phyloP scores from a whole-genome alignment of 78 protist genomes.

The Dictyostelium purpureum region DNA sequence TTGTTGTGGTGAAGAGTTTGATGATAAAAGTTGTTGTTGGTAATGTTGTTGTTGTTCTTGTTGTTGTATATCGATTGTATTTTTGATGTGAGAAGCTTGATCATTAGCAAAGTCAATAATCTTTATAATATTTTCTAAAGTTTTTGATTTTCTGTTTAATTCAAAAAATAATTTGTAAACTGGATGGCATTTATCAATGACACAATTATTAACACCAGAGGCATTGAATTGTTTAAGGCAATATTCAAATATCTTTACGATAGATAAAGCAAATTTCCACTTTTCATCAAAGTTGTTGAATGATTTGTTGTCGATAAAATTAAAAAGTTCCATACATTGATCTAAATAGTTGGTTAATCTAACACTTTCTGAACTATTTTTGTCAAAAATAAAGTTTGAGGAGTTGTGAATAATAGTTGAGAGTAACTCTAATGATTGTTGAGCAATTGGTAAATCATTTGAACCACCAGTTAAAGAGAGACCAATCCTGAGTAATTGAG shows the following conservation, averaged over 20 bases:
- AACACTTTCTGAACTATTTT: background rate
- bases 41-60: background rate
- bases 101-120: constrained; percentile 29
- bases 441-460: constrained; percentile 8
- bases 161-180: constrained; percentile 40
- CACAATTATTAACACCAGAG: background rate
- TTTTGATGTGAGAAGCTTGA: too few relatives aligned
- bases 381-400: constrained; percentile 18
- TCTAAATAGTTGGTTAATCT: background rate
- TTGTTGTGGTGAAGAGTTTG: constrained; percentile 4
- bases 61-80: too few relatives aligned
- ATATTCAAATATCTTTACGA: constrained; percentile 30
- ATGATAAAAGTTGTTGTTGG: background rate
- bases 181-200: constrained; percentile 37
- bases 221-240: constrained; percentile 35
- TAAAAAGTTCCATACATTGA: constrained; percentile 32
- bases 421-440: constrained; percentile 38
- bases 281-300: constrained; percentile 28
- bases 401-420: constrained; percentile 1
- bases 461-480: background rate
- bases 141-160: background rate
- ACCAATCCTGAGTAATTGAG: constrained; percentile 16
- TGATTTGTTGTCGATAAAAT: constrained; percentile 32
- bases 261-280: constrained; percentile 22
- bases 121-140: constrained; percentile 5